phyloP scores from a whole-genome alignment of 345 rosid species.

The Odontarrhena argentea region DNA sequence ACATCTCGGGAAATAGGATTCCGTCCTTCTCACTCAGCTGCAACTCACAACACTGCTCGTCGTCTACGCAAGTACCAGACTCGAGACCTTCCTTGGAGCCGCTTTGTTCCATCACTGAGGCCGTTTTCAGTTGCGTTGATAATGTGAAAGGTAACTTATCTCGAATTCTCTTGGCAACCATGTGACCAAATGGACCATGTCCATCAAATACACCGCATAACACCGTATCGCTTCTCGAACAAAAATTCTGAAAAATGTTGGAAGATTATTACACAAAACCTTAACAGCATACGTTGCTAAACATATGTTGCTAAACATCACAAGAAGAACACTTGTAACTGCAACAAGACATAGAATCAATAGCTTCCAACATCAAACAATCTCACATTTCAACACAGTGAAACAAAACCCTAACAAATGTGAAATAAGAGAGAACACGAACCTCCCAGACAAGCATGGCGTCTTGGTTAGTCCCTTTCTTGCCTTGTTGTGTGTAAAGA shows the following conservation, averaged over 20 bases:
- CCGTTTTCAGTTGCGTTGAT: constrained; percentile 59
- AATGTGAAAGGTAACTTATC: constrained; percentile 75
- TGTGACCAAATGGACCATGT: constrained; percentile 94
- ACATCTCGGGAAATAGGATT: constrained; percentile 54
- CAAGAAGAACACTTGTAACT: constrained; percentile 9
- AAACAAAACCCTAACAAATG: neutral
- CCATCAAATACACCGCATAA: constrained; percentile 97
- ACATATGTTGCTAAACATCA: neutral
- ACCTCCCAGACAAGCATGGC: constrained; percentile 99
- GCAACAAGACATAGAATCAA: constrained; percentile 8
- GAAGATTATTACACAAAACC: neutral
- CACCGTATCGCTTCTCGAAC: constrained; percentile 70
- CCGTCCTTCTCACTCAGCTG: constrained; percentile 49
- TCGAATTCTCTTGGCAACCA: constrained; percentile 85
- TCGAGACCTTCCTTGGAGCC: constrained; percentile 28
- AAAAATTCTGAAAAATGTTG: constrained; percentile 55
- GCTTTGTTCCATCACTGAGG: neutral
- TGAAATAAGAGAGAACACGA: constrained; percentile 26
- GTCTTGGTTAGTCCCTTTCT: constrained; percentile 94
- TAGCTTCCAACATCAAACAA: neutral
- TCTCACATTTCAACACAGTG: constrained; percentile 4
- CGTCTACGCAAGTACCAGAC: constrained; percentile 52
- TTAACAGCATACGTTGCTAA: neutral
- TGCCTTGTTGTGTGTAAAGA: constrained; percentile 91
- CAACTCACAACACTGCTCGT: constrained; percentile 51